Percentiles rank a stretch among this genome's conserved stretches.
Conservation (phyloP, 2,329 filamentous ascomycete species). For the Bisporella sp. region DNA sequence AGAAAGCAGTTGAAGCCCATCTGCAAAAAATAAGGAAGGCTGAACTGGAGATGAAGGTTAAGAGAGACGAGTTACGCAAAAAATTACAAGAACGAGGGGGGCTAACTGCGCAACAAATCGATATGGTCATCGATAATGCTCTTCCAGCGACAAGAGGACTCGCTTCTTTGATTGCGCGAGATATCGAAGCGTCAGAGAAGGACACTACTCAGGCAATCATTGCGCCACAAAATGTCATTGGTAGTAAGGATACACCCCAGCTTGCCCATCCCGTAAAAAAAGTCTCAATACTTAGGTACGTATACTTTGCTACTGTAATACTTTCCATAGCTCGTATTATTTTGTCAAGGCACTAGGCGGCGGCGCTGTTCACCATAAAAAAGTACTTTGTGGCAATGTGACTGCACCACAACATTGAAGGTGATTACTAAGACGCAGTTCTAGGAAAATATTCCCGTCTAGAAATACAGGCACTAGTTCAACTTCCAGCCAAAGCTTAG, state of each 20-base stretch:
- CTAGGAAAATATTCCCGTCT: neutral
- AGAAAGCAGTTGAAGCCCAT: neutral
- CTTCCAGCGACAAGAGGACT: neutral
- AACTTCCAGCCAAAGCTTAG: neutral
- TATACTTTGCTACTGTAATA: too few species aligned
- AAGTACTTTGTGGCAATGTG: too few species aligned
- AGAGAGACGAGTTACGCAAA: neutral
- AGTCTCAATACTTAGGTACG: too few species aligned
- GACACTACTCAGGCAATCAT: neutral
- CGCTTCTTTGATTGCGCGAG: neutral
- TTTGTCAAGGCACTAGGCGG: too few species aligned
- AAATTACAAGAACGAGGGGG: neutral
- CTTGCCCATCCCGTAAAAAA: too few species aligned
- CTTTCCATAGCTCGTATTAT: too few species aligned
- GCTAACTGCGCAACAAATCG: neutral
- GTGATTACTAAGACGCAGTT: neutral
- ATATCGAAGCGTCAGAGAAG: neutral
- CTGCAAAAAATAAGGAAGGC: neutral
- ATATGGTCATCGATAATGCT: neutral
- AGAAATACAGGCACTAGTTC: neutral
- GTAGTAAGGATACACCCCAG: neutral
- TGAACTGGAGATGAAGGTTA: neutral
- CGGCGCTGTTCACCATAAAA: too few species aligned
- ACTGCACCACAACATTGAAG: too few species aligned
- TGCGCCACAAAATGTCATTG: neutral